Evolutionary conservation across 441 rosid species (phyloP), one percentile per base, ranked within the genome.

Genomic region (Viola pubescens): DNA sequence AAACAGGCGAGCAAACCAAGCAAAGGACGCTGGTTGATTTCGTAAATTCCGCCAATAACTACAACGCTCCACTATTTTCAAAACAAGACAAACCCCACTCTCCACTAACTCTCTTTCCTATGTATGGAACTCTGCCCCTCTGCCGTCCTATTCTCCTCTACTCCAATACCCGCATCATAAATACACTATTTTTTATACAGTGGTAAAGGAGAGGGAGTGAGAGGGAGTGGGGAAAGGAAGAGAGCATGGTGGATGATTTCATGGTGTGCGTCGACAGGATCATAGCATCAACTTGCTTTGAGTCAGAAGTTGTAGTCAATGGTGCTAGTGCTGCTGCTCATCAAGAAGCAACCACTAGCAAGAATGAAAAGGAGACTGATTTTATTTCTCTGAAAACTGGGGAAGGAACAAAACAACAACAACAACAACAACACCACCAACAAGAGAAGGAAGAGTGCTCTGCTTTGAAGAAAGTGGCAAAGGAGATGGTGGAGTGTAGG

Each of bases 401-500:
- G 3, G 80, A 50, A 8, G 49, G 49, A 46, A 12, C 10, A 41
- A 26, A 26, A 26, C 34, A 26, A 26, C 34, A 26, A 26, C 34
- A 26, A 26, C 2, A 26, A 26, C n/a, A n/a, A n/a, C n/a, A n/a
- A n/a, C n/a, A n/a, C n/a, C n/a, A n/a, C n/a, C 26, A 19, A 19
- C 34, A 26, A 26, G 34, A 26, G 3, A 26, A 26, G 3, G 75
- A 72, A 51, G 71, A 77, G 45, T 67, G 37, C 60, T 73, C 72
- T 64, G 62, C 75, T 14, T 34, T 14, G 10, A 68, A 70, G 62
- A 75, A 70, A 41, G 58, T 54, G 34, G 54, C 34, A 26, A 26
- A 54, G 41, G 81, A 62, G 49, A 70, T 75, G 73, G 79, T 71
- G 63, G 89, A 84, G 75, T 84, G 89, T 49, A 76, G 89, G 65